phyloP scores from a whole-genome alignment of 2,329 filamentous ascomycete species.

The Ceratocystis smalleyi region DNA sequence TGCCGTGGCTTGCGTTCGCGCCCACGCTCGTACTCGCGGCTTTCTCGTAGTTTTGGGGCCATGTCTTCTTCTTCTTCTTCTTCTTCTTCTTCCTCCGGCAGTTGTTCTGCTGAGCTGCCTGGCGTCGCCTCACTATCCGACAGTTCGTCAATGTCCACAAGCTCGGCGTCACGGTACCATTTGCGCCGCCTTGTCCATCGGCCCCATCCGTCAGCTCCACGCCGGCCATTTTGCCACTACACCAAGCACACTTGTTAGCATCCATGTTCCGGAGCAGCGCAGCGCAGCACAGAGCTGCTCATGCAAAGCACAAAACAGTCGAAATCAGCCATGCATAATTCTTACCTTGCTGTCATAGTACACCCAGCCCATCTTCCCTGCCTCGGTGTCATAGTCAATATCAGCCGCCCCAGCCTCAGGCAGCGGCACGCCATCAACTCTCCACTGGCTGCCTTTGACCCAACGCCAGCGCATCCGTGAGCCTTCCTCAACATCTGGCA shows the following conservation, averaged over 20 bases:
- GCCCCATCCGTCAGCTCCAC: conserved; percentile 80
- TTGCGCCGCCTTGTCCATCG: conserved; percentile 85
- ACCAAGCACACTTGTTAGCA: conserved; percentile 3
- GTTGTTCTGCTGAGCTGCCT: background rate
- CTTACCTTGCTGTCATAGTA: conserved; percentile 93
- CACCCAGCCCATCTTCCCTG: conserved; percentile 70
- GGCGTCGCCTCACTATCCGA: conserved; percentile 5
- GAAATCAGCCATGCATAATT: background rate
- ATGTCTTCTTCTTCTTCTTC: background rate
- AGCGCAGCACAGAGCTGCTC: background rate
- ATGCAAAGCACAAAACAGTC: background rate
- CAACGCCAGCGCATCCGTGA: conserved; percentile 50
- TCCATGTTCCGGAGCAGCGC: background rate
- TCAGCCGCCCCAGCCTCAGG: conserved; percentile 33
- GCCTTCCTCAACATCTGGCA: conserved; percentile 46
- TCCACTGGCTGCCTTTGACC: conserved; percentile 76
- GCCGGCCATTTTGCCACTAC: conserved; percentile 77
- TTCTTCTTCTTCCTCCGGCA: background rate
- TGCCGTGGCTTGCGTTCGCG: background rate
- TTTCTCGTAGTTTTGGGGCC: no score
- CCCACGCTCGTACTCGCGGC: background rate
- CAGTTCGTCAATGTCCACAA: conserved; percentile 52
- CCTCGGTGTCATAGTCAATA: conserved; percentile 39
- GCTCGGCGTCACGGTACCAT: conserved; percentile 92
- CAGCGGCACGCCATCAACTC: conserved; percentile 55